Percentiles rank a stretch among this genome's conserved stretches.
Conservation (phyloP, 2,329 filamentous ascomycete genomes). For the Neofusicoccum sp. region DNA sequence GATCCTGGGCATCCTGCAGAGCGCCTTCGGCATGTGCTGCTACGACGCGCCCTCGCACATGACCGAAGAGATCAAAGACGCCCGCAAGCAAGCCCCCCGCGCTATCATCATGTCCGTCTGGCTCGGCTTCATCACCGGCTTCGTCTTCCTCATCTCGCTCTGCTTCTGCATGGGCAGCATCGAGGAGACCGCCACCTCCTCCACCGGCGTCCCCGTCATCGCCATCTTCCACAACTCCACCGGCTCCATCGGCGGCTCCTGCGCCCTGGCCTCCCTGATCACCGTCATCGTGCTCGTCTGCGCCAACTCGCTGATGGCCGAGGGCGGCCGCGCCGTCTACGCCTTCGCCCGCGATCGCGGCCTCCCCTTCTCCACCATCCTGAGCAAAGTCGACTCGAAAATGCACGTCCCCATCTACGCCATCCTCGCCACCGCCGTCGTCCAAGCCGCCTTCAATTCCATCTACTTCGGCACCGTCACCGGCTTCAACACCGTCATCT, state of each 20-base stretch:
- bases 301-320: conserved; percentile 48
- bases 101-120: conserved; percentile 48
- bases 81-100: conserved; percentile 51
- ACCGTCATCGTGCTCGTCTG: conserved; percentile 48
- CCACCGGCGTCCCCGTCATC: conserved; percentile 53
- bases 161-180: conserved; percentile 56
- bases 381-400: conserved; percentile 48
- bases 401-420: conserved; percentile 51
- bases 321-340: conserved; percentile 48
- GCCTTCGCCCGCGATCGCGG: conserved; percentile 53
- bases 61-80: conserved; percentile 56
- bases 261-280: conserved; percentile 48
- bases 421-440: conserved; percentile 45
- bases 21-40: conserved; percentile 56
- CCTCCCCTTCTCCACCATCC: conserved; percentile 50
- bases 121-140: conserved; percentile 47
- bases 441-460: conserved; percentile 54
- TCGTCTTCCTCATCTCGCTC: conserved; percentile 48
- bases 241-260: conserved; percentile 44
- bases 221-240: conserved; percentile 54
- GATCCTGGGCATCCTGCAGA: conserved; percentile 54
- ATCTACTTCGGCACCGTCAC: conserved; percentile 57
- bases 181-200: conserved; percentile 42
- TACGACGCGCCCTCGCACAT: conserved; percentile 53
- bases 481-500: conserved; percentile 56